phyloP scores from a whole-genome alignment of 2,329 filamentous ascomycete species.

The Talaromyces sp. region DNA sequence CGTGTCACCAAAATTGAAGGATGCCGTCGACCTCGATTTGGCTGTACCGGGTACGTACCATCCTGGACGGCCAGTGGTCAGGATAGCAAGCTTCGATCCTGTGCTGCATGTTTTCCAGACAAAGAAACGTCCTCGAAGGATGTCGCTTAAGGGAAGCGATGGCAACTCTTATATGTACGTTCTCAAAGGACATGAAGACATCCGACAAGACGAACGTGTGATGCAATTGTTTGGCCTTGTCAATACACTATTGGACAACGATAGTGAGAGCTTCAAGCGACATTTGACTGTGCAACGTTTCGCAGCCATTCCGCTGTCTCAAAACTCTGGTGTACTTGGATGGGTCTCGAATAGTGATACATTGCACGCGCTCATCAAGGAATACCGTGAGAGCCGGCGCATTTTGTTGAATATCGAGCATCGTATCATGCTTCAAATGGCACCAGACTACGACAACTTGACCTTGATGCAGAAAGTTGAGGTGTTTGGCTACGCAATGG shows the following conservation, averaged over 20 bases:
- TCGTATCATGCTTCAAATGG: slow-evolving; percentile 99
- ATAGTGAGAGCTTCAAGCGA: slow-evolving; percentile 93
- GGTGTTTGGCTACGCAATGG: slow-evolving; percentile 96
- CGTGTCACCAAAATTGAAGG: slow-evolving; percentile 88
- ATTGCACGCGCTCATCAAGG: slow-evolving; percentile 89
- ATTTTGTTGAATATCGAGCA: slow-evolving; percentile 99
- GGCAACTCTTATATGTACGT: slow-evolving; percentile 81
- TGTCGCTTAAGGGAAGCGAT: slow-evolving; percentile 83
- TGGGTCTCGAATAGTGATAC: slow-evolving; percentile 99
- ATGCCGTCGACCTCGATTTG: slow-evolving; percentile 77
- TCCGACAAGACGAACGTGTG: slow-evolving; percentile 95
- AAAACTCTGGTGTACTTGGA: slow-evolving; percentile 88
- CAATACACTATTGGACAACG: slow-evolving; percentile 89
- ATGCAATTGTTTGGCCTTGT: slow-evolving; percentile 99
- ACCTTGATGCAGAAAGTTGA: slow-evolving; percentile 99
- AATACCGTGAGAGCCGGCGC: slow-evolving; percentile 94
- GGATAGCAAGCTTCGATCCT: slow-evolving; percentile 83
- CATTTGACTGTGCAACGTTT: slow-evolving; percentile 96
- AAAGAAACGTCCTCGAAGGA: slow-evolving; percentile 89
- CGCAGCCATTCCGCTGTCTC: slow-evolving; percentile 92
- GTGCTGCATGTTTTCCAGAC: slow-evolving; percentile 90
- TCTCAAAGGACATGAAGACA: slow-evolving; percentile 98
- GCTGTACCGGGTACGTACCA: slow-evolving; percentile 94
- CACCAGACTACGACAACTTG: slow-evolving; percentile 95
- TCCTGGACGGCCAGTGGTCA: slow-evolving; percentile 71